Evolutionary conservation across 2,329 filamentous ascomycete species (phyloP), one percentile per base, ranked within the genome.

Genomic region (Didymella glomerata): DNA sequence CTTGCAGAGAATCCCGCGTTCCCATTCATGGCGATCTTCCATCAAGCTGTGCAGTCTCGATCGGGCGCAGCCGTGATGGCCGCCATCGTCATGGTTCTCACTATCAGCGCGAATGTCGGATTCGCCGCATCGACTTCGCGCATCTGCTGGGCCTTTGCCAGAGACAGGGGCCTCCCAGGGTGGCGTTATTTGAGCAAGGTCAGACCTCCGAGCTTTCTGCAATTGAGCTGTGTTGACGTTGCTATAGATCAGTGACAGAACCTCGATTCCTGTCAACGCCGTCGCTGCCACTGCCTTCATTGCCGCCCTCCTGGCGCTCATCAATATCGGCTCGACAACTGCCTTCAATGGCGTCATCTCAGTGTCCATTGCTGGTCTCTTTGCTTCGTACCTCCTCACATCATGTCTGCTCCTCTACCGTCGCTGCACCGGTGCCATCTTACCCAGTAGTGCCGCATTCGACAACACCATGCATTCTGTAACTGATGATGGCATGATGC

Each of bases 11-110:
- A 65, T 80, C 84, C 4, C 79, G 84, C 66, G 78, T 74, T 71
- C n/a, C 71, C 71, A 0, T 73, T 70, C 48, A 82, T 85, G 1
- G 82, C 84, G 3, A 65, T 84, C 28, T 83, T 86, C 46, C 62
- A 65, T n/a, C 55, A 64, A 5, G 70, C 68, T 1, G 65, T 68
- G 0, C 56, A 64, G 20, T 75, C 72, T 1, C 62, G 53, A 0
- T 24, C 65, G 2, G 80, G 79, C 1, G 80, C 82, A 2, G 81
- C 79, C 6, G 77, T 79, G 8, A 81, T 86, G 75, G 76, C 66
- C 1, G 63, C 66, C 1, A 51, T 73, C 4, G 48, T 75, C 2
- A 60, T 71, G 52, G 57, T 73, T 9, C 70, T 79, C 44, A 67
- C 71, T 4, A 71, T 77, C 62, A 73, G 66, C 27, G 71, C 73